Evolutionary conservation across 2,329 filamentous ascomycete genomes (phyloP).

Genomic region (Sclerotinia borealis): DNA sequence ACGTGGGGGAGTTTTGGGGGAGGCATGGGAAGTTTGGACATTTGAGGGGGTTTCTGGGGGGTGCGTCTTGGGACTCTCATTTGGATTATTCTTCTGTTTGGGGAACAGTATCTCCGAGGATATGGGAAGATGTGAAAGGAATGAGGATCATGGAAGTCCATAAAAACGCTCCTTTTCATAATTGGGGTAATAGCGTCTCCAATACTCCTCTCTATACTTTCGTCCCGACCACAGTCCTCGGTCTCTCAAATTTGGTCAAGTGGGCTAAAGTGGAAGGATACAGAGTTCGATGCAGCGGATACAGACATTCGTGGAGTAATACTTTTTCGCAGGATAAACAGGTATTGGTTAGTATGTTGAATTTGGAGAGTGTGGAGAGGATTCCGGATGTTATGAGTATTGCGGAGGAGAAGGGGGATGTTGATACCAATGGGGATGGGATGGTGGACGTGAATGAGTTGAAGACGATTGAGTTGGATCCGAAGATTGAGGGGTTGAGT

Average conservation of each 20-base stretch:
- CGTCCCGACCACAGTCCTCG: constrained; percentile 37
- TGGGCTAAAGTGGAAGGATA: constrained; percentile 34
- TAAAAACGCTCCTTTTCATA: constrained; percentile 34
- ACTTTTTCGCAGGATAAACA: constrained; percentile 38
- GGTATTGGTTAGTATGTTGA: constrained; percentile 40
- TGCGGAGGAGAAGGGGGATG: neutral
- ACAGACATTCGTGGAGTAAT: constrained; percentile 39
- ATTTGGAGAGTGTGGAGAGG: constrained; percentile 34
- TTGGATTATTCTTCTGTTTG: neutral
- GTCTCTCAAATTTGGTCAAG: constrained; percentile 37
- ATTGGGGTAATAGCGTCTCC: constrained; percentile 38
- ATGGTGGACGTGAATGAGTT: constrained; percentile 3
- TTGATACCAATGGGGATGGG: neutral
- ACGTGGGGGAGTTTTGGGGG: constrained; percentile 10
- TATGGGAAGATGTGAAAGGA: constrained; percentile 32
- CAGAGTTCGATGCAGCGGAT: constrained; percentile 38
- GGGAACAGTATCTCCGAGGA: constrained; percentile 16
- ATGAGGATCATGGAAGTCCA: constrained; percentile 33
- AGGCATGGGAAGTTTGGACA: neutral
- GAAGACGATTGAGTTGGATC: constrained; percentile 12
- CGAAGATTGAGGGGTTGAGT: neutral
- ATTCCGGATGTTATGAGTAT: constrained; percentile 36
- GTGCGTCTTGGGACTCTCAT: neutral
- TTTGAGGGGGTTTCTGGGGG: neutral
- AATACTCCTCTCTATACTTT: constrained; percentile 38